Base-by-base conservation (phyloP, 768 basidiomycete genomes). In the Lactifluus volemus region DNA sequence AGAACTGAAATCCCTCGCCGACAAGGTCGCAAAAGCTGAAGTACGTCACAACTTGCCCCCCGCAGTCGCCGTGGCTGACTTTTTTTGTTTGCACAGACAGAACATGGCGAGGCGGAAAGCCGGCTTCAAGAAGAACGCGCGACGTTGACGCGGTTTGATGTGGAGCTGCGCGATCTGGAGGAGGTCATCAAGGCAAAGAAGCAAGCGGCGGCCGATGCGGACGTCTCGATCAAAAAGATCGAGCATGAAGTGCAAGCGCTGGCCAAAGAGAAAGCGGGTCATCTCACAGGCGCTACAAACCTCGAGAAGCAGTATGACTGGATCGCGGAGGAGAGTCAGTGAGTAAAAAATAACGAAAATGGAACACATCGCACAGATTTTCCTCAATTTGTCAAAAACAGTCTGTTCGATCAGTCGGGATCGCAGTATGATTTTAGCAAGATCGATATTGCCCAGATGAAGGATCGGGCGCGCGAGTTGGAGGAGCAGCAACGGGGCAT, bases 311-410 rank as follows among this genome's bases (percentile, higher is more conserved):
- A 86, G 69, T 81, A 88, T 67, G 80, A 86, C 0, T 98, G 97
- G 97, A 98, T 99, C 63, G 70, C 70, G 5, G 85, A 94, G 63
- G 95, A 99, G 70, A 81, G 85, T 66, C 80, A 86, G 95, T 97
- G 68, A 69, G 92, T 80, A 19, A 3, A 30, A 47, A 5, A 11
- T n/a, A n/a, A n/a, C n/a, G n/a, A n/a, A n/a, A n/a, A n/a, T n/a
- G n/a, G n/a, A 15, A 49, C 14, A 7, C 25, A 29, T 36, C 41
- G 8, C 12, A 25, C 21, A 7, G 38, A 11, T 44, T 36, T 17
- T 59, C 44, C 53, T 58, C 47, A 55, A n/a, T n/a, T 58, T 17
- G 11, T 32, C 53, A 30, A 55, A n/a, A 30, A n/a, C 61, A 39
- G 62, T 41, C 69, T 84, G 65, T 99, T 99, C 67, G 92, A 94